These are phyloP conservation scores for Tetracladium marchalianum DNA, from an alignment of 495 filamentous ascomycete species.

Conservation along the genomic window DNA sequence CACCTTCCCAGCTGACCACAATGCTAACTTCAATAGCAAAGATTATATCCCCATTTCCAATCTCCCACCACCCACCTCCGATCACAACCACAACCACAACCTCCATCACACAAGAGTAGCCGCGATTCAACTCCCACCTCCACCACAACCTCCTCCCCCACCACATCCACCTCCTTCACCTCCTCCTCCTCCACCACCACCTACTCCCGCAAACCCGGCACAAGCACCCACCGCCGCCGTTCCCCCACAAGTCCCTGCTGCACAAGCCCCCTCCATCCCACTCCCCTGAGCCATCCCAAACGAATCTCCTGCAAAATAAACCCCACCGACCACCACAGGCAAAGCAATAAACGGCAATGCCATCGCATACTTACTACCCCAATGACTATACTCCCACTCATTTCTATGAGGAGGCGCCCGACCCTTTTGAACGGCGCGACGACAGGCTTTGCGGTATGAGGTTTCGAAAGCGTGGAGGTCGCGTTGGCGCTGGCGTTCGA, in stretches of 20 bases:
- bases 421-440: conserved; percentile 52
- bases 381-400: conserved; percentile 39
- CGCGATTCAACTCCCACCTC: conserved; percentile 26
- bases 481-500: conserved; percentile 19
- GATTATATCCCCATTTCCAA: not conserved
- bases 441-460: conserved; percentile 51
- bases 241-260: conserved; percentile 31
- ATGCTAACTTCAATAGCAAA: too few species aligned
- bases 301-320: conserved; percentile 40
- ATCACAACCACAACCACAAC: conserved; percentile 11
- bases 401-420: conserved; percentile 37
- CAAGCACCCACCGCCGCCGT: conserved; percentile 26
- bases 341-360: conserved; percentile 27
- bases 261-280: conserved; percentile 31
- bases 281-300: conserved; percentile 41
- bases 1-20: too few species aligned
- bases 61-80: conserved; percentile 4
- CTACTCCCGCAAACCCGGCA: conserved; percentile 29
- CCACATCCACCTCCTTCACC: conserved; percentile 33
- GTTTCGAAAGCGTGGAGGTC: conserved; percentile 35
- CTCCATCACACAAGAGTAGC: conserved; percentile 21
- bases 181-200: conserved; percentile 34
- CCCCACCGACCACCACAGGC: conserved; percentile 24
- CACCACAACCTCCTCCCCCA: conserved; percentile 25
- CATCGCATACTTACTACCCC: conserved; percentile 40